A percentile compares a stretch with the other conserved stretches of the same genome.
Evolutionary conservation across 371 early-diverging fungal species (phyloP).

Genomic region (Cokeromyces recurvatus): DNA sequence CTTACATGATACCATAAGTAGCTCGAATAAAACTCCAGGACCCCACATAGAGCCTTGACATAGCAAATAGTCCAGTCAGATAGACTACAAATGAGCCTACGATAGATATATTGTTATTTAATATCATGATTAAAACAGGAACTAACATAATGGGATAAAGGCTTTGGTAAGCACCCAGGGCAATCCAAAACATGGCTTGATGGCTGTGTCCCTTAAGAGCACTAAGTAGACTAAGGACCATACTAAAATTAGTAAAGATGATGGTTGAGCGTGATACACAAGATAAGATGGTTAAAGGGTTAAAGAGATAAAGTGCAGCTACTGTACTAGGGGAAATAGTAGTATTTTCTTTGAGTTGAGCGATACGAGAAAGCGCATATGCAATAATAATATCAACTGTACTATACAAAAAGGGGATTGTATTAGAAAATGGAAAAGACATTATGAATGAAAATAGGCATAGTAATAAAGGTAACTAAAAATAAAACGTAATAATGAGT

Average conservation of each 20-base stretch:
- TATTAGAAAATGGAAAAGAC: constrained; percentile 42
- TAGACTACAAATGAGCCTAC: not conserved
- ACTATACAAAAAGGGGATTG: constrained; percentile 58
- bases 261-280: constrained; percentile 74
- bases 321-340: constrained; percentile 33
- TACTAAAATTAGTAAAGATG: constrained; percentile 68
- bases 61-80: constrained; percentile 27
- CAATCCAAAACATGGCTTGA: constrained; percentile 59
- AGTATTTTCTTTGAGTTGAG: constrained; percentile 33
- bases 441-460: constrained; percentile 60
- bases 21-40: constrained; percentile 70
- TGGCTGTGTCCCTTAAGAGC: constrained; percentile 51
- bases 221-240: constrained; percentile 62
- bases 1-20: constrained; percentile 80
- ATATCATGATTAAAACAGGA: constrained; percentile 55
- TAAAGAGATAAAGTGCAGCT: constrained; percentile 71
- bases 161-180: constrained; percentile 74
- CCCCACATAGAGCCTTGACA: constrained; percentile 57
- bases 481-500: no score
- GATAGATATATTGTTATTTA: not conserved
- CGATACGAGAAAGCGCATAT: constrained; percentile 47
- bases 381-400: constrained; percentile 62
- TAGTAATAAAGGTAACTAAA: constrained; percentile 74
- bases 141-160: constrained; percentile 82
- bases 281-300: constrained; percentile 75